A percentile compares a stretch with the other conserved stretches of the same genome.
Conservation (phyloP, 306 rosid species). For the Cyamopsis tetragonoloba region DNA sequence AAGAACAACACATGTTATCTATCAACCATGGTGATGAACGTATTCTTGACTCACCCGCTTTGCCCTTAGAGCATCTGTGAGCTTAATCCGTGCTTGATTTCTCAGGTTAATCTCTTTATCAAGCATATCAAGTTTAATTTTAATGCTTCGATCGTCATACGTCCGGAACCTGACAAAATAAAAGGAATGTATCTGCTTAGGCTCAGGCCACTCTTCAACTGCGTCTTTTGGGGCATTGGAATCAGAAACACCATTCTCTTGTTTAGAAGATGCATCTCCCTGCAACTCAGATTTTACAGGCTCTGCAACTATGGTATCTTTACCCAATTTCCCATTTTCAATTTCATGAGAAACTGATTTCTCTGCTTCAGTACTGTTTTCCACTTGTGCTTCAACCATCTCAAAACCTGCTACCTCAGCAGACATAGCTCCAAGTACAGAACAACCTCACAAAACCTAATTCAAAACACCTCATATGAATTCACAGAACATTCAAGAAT, state of each 20-base stretch:
- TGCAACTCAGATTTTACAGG: slow-evolving; percentile 58
- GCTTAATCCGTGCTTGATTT: slow-evolving; percentile 58
- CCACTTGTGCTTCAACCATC: slow-evolving; percentile 72
- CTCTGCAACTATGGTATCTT: slow-evolving; percentile 30
- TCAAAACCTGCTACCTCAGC: slow-evolving; percentile 83
- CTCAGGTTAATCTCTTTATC: slow-evolving; percentile 54
- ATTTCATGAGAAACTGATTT: slow-evolving; percentile 35
- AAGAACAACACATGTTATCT: neutral
- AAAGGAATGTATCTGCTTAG: slow-evolving; percentile 57
- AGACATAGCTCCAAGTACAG: slow-evolving; percentile 53
- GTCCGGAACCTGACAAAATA: slow-evolving; percentile 60
- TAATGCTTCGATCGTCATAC: slow-evolving; percentile 69
- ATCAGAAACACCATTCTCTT: slow-evolving; percentile 38
- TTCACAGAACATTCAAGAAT: neutral
- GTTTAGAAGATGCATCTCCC: slow-evolving; percentile 59
- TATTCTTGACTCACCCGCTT: slow-evolving; percentile 61
- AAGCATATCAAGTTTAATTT: slow-evolving; percentile 59
- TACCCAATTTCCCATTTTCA: slow-evolving; percentile 66
- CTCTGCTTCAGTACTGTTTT: slow-evolving; percentile 42
- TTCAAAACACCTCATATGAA: neutral
- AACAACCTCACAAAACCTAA: slow-evolving; percentile 35
- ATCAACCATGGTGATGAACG: neutral
- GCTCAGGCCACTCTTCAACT: slow-evolving; percentile 86
- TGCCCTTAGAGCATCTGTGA: slow-evolving; percentile 57
- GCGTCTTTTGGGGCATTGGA: slow-evolving; percentile 54